Conservation (phyloP, 2,329 filamentous ascomycete species). For the Fusarium sp. region DNA sequence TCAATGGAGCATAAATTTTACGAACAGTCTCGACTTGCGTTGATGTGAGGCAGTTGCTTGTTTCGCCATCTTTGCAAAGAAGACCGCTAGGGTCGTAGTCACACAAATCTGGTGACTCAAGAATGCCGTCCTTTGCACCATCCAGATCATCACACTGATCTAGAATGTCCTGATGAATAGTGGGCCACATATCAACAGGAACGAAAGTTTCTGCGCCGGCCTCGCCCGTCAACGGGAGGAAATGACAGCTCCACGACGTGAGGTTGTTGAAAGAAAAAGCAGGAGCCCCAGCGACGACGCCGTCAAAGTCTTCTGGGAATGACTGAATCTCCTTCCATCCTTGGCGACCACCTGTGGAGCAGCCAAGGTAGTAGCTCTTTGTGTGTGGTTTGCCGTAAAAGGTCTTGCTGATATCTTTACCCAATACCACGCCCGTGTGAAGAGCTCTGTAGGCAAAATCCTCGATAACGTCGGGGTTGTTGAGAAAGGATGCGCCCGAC, state of each 20-base stretch:
- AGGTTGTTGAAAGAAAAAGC: constrained; percentile 59
- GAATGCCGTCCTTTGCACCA: constrained; percentile 61
- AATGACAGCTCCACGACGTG: constrained; percentile 47
- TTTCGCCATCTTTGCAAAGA: constrained; percentile 58
- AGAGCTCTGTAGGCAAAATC: constrained; percentile 53
- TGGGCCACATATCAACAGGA: constrained; percentile 50
- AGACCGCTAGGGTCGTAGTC: constrained; percentile 55
- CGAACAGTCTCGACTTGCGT: constrained; percentile 11
- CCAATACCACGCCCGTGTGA: constrained; percentile 61
- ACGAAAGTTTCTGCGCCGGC: constrained; percentile 18
- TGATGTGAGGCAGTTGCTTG: constrained; percentile 5
- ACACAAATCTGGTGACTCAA: constrained; percentile 59
- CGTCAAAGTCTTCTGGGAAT: constrained; percentile 68
- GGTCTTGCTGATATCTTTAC: constrained; percentile 58
- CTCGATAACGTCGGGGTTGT: constrained; percentile 51
- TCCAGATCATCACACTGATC: constrained; percentile 63
- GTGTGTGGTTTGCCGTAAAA: constrained; percentile 58
- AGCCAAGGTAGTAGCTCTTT: constrained; percentile 68
- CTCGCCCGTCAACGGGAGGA: background rate
- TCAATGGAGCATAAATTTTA: background rate
- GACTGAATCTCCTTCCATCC: constrained; percentile 64
- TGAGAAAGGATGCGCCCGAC: constrained; percentile 44
- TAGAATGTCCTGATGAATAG: constrained; percentile 56
- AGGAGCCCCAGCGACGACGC: constrained; percentile 59
- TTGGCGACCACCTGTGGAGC: constrained; percentile 70